Percentiles rank a stretch among this genome's conserved stretches.
phyloP scores from a whole-genome alignment of 129 eudicot genomes.

The Silybum marianum region DNA sequence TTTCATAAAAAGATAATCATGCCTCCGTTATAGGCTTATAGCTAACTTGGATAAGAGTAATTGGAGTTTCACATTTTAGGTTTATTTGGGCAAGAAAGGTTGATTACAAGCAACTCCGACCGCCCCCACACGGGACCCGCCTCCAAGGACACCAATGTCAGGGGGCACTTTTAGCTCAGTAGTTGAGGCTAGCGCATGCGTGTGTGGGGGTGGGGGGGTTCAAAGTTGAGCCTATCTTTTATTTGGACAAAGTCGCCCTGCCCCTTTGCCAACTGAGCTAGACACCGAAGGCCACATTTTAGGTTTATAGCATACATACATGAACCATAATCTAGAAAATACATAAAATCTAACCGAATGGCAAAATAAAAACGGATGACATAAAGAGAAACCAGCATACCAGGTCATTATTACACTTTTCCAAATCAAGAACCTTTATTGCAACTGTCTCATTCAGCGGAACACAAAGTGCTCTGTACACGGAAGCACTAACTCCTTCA shows the following conservation, averaged over 20 bases:
- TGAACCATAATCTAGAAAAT: neutral
- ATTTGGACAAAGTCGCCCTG: neutral
- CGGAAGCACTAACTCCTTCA: slow-evolving; percentile 97
- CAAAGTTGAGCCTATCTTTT: neutral
- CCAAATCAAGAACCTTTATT: slow-evolving; percentile 97
- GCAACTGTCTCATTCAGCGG: slow-evolving; percentile 90
- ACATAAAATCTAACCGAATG: neutral
- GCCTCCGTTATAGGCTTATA: neutral
- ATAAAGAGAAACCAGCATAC: slow-evolving; percentile 47
- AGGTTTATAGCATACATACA: slow-evolving; percentile 12
- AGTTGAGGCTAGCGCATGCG: neutral
- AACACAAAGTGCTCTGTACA: slow-evolving; percentile 80
- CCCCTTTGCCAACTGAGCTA: neutral
- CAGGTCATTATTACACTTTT: slow-evolving; percentile 93
- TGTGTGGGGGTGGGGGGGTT: neutral
- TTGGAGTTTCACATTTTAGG: slow-evolving; percentile 2
- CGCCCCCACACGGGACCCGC: neutral
- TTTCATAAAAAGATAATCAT: neutral
- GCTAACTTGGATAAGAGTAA: slow-evolving; percentile 1
- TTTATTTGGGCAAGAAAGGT: neutral
- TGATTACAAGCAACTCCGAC: neutral
- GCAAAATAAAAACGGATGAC: slow-evolving; percentile 10
- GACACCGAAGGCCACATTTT: neutral
- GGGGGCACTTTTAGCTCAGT: neutral
- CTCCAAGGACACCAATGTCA: neutral